Base-by-base conservation (phyloP, 345 rosid species). In the Populus pruinosa region DNA sequence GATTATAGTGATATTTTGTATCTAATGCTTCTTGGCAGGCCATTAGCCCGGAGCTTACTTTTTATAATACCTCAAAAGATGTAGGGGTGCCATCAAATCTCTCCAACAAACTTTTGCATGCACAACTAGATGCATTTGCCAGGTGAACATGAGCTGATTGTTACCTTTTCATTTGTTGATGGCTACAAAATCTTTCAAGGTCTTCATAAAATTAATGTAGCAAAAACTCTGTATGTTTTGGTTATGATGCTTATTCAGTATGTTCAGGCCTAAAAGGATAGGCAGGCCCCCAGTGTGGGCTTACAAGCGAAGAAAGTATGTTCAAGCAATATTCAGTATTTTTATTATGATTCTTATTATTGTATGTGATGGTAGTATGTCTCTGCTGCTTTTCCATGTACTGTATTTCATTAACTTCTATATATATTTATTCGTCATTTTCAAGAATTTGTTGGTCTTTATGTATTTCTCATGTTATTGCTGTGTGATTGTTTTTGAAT, bases 41-140 rank as follows among this genome's bases (percentile, higher is more conserved):
- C 72, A 87, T 96, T 74, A 92, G 96, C 39, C 98, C 97, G 50
- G 99, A 96, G 87, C 92, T 96, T 70, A 96, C 98, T 62, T 96
- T 96, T 74, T 96, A 93, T 81, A 92, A 80, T 80, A 82, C 91
- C 77, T 93, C 92, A 41, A 92, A 88, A 85, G 91, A 92, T 74
- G 88, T 88, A 23, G 93, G 86, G 50, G 83, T 89, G 77, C 89
- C 93, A 2, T 86, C 93, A 38, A 70, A 84, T 50, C 88, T 93
- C 74, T 88, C 94, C 47, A 96, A 91, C 87, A 95, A 88, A 76
- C 94, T 96, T 82, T 83, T 96, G 89, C 99, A 96, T 78, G 94
- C 94, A 63, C 96, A 90, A 77, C 81, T 96, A 82, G 98, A 96
- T 87, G 89, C 91, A 79, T 89, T 87, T 85, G 85, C 90, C 86